Evolutionary conservation across 2,329 filamentous ascomycete genomes (phyloP).

Genomic region (Colletotrichum kahawae): DNA sequence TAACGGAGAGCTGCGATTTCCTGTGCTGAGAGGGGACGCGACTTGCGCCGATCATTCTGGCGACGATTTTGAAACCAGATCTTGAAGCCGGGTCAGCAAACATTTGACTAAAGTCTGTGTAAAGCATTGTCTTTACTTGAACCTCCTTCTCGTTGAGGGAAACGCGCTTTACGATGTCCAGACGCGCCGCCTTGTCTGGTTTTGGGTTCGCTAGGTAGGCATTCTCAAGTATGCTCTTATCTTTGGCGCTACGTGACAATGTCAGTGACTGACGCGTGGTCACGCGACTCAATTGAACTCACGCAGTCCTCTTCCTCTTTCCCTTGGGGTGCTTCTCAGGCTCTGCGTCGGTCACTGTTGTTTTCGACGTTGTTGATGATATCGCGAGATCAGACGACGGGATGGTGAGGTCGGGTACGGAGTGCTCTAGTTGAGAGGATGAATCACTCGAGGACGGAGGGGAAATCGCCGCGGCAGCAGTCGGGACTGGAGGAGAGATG

Average conservation of each 20-base stretch:
- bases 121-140: constrained; percentile 64
- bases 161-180: constrained; percentile 83
- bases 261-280: neutral
- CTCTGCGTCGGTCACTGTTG: constrained; percentile 22
- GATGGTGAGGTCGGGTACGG: neutral
- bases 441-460: constrained; percentile 5
- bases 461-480: neutral
- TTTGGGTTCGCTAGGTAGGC: constrained; percentile 87
- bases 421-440: neutral
- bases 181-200: constrained; percentile 87
- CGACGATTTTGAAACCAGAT: constrained; percentile 98
- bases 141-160: constrained; percentile 95
- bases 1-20: constrained; percentile 71
- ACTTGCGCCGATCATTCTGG: constrained; percentile 90
- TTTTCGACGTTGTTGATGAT: neutral
- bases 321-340: constrained; percentile 58
- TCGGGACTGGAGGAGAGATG: neutral
- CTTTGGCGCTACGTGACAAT: constrained; percentile 69
- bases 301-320: constrained; percentile 69
- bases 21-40: constrained; percentile 79
- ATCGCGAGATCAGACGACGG: neutral
- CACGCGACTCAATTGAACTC: constrained; percentile 35
- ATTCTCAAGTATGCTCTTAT: constrained; percentile 86
- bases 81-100: constrained; percentile 48
- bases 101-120: neutral